Conservation (phyloP, 2,329 filamentous ascomycete genomes). For the Talaromyces sp. region DNA sequence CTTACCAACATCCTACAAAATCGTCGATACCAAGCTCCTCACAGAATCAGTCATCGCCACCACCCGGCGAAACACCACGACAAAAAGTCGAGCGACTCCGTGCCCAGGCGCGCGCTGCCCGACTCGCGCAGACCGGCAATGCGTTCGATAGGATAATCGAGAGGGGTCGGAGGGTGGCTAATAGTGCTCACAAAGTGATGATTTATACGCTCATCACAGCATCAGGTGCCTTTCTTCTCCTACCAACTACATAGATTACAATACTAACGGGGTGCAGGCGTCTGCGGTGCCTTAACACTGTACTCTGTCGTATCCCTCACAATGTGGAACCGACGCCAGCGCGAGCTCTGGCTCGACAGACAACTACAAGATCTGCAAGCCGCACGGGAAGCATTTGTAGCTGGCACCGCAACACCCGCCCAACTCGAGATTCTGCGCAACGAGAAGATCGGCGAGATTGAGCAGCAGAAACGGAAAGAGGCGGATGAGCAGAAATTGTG, state of each 20-base stretch:
- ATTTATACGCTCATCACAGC: constrained; percentile 60
- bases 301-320: constrained; percentile 66
- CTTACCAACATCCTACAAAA: neutral
- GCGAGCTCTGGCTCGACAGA: constrained; percentile 58
- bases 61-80: constrained; percentile 56
- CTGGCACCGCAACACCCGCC: constrained; percentile 39
- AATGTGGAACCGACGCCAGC: constrained; percentile 64
- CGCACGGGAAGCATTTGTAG: constrained; percentile 41
- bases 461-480: constrained; percentile 39
- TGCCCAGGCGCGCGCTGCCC: constrained; percentile 65
- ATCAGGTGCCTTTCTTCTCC: constrained; percentile 49
- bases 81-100: constrained; percentile 67
- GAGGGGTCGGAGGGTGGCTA: constrained; percentile 55
- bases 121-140: constrained; percentile 57
- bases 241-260: neutral
- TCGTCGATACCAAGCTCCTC: neutral
- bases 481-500: constrained; percentile 37
- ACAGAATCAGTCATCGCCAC: constrained; percentile 21
- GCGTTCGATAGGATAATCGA: constrained; percentile 54
- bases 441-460: constrained; percentile 43
- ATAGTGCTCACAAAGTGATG: constrained; percentile 59
- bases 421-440: constrained; percentile 45
- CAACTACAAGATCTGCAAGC: constrained; percentile 42
- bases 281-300: constrained; percentile 58
- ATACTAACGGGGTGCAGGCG: constrained; percentile 40